Evolutionary conservation across 1,284 basidiomycete genomes (phyloP).

Genomic region (Meira miltonrushii): DNA sequence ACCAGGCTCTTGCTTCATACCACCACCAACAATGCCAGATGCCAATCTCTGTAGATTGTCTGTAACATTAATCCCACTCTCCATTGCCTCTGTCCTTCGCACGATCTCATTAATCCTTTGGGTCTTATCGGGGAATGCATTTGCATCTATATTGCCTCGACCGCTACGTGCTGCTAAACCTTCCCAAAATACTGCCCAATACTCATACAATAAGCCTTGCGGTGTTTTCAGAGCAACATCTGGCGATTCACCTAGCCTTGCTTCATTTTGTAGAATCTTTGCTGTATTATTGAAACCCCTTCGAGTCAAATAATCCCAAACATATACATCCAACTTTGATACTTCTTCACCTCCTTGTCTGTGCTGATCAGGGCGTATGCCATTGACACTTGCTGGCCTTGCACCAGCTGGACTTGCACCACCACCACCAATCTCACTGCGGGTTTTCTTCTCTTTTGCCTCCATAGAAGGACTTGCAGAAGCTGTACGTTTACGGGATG

Average conservation of each 20-base stretch:
- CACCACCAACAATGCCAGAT: slow-evolving; percentile 21
- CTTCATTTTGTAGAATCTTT: slow-evolving; percentile 41
- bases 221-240: slow-evolving; percentile 45
- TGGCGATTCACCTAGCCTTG: slow-evolving; percentile 41
- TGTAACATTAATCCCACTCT: slow-evolving; percentile 6
- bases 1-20: neutral
- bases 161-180: slow-evolving; percentile 45
- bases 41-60: slow-evolving; percentile 21
- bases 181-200: slow-evolving; percentile 53
- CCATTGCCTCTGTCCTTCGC: slow-evolving; percentile 23
- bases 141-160: slow-evolving; percentile 34
- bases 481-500: slow-evolving; percentile 31
- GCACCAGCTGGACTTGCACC: neutral
- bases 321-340: slow-evolving; percentile 48
- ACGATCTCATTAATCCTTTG: slow-evolving; percentile 29
- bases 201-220: slow-evolving; percentile 48
- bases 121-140: slow-evolving; percentile 36
- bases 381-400: neutral
- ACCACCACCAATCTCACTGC: neutral
- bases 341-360: slow-evolving; percentile 39
- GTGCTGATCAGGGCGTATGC: neutral
- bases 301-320: slow-evolving; percentile 50
- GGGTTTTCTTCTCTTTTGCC: slow-evolving; percentile 26
- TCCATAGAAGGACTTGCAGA: slow-evolving; percentile 35
- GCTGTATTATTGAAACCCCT: slow-evolving; percentile 41